Conservation (phyloP, 2,329 filamentous ascomycete genomes). For the Hortaea werneckii region DNA sequence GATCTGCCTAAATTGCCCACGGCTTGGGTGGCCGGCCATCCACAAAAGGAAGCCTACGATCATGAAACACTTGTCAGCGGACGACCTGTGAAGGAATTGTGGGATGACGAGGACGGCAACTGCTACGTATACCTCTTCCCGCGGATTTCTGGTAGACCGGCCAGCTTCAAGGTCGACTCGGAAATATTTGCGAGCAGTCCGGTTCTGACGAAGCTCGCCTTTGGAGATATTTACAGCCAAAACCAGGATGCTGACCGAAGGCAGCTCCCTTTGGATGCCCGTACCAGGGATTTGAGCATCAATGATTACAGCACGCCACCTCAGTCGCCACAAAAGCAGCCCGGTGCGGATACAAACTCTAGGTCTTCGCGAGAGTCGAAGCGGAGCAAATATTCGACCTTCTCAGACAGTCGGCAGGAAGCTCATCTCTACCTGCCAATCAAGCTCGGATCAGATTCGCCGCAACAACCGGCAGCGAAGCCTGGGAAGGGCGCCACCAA, state of each 20-base stretch:
- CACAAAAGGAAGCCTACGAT: conserved; percentile 48
- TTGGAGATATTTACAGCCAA: conserved; percentile 40
- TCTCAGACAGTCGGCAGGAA: conserved; percentile 40
- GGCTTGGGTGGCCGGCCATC: conserved; percentile 51
- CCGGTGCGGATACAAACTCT: conserved; percentile 13
- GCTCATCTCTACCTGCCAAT: conserved; percentile 51
- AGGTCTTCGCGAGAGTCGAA: conserved; percentile 23
- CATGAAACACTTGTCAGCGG: conserved; percentile 40
- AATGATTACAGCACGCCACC: conserved; percentile 21
- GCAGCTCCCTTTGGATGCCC: conserved; percentile 22
- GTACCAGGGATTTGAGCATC: conserved; percentile 19
- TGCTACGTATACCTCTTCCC: conserved; percentile 55
- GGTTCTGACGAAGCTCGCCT: conserved; percentile 45
- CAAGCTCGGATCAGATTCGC: conserved; percentile 40
- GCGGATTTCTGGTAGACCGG: conserved; percentile 40
- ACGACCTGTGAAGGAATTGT: conserved; percentile 48
- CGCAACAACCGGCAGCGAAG: conserved; percentile 20
- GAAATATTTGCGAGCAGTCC: conserved; percentile 48
- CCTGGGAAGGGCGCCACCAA: conserved; percentile 20
- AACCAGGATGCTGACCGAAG: conserved; percentile 20
- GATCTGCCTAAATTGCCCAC: conserved; percentile 22
- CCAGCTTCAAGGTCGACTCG: conserved; percentile 53
- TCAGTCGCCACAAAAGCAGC: conserved; percentile 14
- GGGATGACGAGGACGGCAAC: conserved; percentile 50
- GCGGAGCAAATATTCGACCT: conserved; percentile 37